Percentiles rank a stretch among this genome's conserved stretches.
Conservation (phyloP, 106 monocot species). For the Hemerocallis citrina region DNA sequence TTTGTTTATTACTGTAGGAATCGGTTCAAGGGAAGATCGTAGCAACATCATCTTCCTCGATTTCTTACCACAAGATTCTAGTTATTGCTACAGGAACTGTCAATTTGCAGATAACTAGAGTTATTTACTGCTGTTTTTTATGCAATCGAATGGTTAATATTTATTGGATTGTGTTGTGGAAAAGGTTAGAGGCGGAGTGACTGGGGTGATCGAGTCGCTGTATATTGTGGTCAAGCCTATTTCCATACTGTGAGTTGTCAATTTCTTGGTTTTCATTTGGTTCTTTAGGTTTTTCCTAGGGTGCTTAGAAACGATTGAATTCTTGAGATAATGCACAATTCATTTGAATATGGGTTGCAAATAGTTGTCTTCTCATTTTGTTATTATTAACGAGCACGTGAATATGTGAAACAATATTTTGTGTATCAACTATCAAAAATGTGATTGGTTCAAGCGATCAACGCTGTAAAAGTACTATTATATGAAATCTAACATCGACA, state of each 20-base stretch:
- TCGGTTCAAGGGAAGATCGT: slow-evolving; percentile 31
- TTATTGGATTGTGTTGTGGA: not conserved
- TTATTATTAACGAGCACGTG: no score
- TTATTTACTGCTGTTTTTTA: not conserved
- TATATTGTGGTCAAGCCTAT: slow-evolving; percentile 39
- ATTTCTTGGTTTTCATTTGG: no score
- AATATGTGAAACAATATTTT: no score
- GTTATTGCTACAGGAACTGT: slow-evolving; percentile 23
- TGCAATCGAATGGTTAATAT: not conserved
- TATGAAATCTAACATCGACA: no score
- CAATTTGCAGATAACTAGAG: slow-evolving; percentile 27
- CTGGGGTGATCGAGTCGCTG: slow-evolving; percentile 35
- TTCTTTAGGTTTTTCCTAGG: no score
- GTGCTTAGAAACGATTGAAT: no score
- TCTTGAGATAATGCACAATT: no score
- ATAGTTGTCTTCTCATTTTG: no score
- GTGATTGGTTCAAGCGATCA: no score
- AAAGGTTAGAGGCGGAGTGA: slow-evolving; percentile 35
- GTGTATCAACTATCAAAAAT: no score
- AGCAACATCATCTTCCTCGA: slow-evolving; percentile 4
- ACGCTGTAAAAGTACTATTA: no score
- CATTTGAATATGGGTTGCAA: no score
- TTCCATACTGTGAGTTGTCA: slow-evolving; percentile 24
- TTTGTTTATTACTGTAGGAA: slow-evolving; percentile 24
- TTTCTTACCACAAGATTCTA: slow-evolving; percentile 31